Evolutionary conservation across 768 basidiomycete genomes (phyloP), one percentile per base, ranked within the genome.

Genomic region (Daedalea quercina): DNA sequence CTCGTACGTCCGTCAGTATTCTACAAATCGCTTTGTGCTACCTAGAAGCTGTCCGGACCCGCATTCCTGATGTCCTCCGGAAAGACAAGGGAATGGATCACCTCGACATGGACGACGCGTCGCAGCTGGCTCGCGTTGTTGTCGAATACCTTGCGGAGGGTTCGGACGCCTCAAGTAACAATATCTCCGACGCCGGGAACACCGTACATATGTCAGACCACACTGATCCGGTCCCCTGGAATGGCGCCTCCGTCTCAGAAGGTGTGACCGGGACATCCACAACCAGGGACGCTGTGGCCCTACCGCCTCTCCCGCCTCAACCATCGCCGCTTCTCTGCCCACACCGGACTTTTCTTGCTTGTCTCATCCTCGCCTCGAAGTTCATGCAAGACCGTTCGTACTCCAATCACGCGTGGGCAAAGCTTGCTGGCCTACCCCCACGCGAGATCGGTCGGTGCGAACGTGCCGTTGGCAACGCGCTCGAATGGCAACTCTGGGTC

Each of bases 351-450:
- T 96, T 97, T 69, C 75, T 96, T 9, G 91, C 91, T 0, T 83
- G 90, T 0, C 73, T 97, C 40, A 91, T 97, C 52, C 76, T 92
- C 48, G 94, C 94, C 0, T 87, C 88, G 15, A 97, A 97, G 61
- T 94, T 94, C 65, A 82, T 88, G 56, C 92, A 94, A 71, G 94
- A 97, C 63, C 85, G 90, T 47, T 91, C 89, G 41, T 96, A 94
- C 61, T 93, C 90, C 12, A 95, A 96, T 66, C 81, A 84, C 24
- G 93, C 94, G 17, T 96, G 94, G 94, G 88, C 90, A 1, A 93
- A 94, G 63, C 78, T 97, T 6, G 89, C 88, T n/a, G 92, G 93
- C 17, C 76, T 97, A 2, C 81, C 85, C 0, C 82, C 90, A 3
- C 72, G 82, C 40, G 94, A 97, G 73, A 88, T 97, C 48, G 84